Evolutionary conservation across 2,329 filamentous ascomycete species (phyloP).

Genomic region (Didymellaceae sp.): DNA sequence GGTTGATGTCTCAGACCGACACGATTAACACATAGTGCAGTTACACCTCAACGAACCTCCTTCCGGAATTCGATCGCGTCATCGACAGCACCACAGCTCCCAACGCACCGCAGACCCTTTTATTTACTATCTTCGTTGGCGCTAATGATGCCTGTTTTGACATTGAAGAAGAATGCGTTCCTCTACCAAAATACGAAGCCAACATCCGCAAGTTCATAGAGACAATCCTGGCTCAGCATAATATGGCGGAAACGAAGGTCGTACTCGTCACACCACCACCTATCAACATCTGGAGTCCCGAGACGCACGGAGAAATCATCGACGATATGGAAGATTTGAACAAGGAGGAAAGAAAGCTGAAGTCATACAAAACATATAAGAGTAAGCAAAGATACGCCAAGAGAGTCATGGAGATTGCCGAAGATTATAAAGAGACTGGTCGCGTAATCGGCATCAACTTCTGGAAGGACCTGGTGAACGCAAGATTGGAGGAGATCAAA

Average conservation of each 20-base stretch:
- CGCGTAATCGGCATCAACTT: conserved; percentile 44
- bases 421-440: conserved; percentile 42
- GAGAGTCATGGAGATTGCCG: conserved; percentile 46
- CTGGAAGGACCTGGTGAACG: conserved; percentile 41
- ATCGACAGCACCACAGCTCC: conserved; percentile 27
- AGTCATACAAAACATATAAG: conserved; percentile 45
- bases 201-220: conserved; percentile 48
- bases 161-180: conserved; percentile 34
- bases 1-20: background rate
- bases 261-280: conserved; percentile 49
- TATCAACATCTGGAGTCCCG: conserved; percentile 35
- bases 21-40: conserved; percentile 16
- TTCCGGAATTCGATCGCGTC: conserved; percentile 33
- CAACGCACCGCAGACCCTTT: conserved; percentile 36
- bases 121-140: conserved; percentile 51
- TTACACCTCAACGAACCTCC: conserved; percentile 37
- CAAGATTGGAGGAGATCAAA: conserved; percentile 31
- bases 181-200: conserved; percentile 41
- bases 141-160: conserved; percentile 49
- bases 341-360: conserved; percentile 19
- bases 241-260: conserved; percentile 42
- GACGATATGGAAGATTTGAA: conserved; percentile 15
- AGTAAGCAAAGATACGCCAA: conserved; percentile 50
- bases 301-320: background rate
- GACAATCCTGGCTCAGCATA: conserved; percentile 40